Evolutionary conservation across 768 basidiomycete genomes (phyloP).

Genomic region (Roridomyces roridus): DNA sequence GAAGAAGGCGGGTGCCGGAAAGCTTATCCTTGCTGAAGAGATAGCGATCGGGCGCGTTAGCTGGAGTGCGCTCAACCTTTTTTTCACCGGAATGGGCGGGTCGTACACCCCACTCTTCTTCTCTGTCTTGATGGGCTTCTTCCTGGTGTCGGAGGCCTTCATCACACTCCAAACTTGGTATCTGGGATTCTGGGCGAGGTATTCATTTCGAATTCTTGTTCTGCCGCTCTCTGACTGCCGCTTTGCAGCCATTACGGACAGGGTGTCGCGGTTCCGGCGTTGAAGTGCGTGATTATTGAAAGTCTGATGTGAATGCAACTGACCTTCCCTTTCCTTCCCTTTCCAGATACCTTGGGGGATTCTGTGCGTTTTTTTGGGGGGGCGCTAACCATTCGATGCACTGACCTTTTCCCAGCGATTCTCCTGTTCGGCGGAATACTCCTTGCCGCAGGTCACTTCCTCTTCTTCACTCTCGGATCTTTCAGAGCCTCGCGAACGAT

Average conservation of each 20-base stretch:
- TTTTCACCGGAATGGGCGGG: conserved; percentile 45
- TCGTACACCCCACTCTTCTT: conserved; percentile 41
- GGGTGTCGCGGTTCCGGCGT: conserved; percentile 38
- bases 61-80: conserved; percentile 46
- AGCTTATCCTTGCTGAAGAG: conserved; percentile 69
- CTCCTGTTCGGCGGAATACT: conserved; percentile 39
- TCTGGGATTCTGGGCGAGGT: conserved; percentile 48
- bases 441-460: conserved; percentile 39
- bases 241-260: conserved; percentile 43
- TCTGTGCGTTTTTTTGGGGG: neutral
- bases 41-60: conserved; percentile 63
- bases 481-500: conserved; percentile 62
- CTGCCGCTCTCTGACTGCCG: neutral
- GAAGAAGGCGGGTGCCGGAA: conserved; percentile 45
- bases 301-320: too few species aligned
- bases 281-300: conserved; percentile 41
- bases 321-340: too few species aligned
- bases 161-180: conserved; percentile 47
- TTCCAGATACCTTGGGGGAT: conserved; percentile 15
- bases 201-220: neutral
- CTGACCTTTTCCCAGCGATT: conserved; percentile 21
- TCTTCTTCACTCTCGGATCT: conserved; percentile 53
- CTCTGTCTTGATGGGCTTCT: conserved; percentile 28
- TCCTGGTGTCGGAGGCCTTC: conserved; percentile 30
- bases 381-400: neutral